Base-by-base conservation (phyloP, 257 asterid species). In the Solanum gandarillasii region DNA sequence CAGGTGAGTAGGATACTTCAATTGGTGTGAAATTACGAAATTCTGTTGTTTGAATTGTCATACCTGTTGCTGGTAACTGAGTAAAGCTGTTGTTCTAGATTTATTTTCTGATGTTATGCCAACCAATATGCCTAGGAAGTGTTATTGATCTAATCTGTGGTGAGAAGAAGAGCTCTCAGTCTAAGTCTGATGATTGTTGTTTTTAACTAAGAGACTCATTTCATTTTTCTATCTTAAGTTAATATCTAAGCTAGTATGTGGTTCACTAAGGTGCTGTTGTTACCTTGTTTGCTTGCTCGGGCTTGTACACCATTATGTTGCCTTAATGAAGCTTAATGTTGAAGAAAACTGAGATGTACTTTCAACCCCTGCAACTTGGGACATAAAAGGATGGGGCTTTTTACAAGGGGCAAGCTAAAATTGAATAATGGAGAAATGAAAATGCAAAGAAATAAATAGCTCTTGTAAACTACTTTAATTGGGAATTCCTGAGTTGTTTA, bases 1-100 rank as follows among this genome's bases (percentile, higher is more conserved):
- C 98, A 86, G 99, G 99, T 96, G 87, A 23, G 86, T 7, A 58
- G 79, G 72, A 85, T 71, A 36, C 86, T 55, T 16, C 34, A 12
- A 78, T 83, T 87, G 81, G 58, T 13, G 4, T 25, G 14, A 8
- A 13, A 41, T 78, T 76, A 39, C 20, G 32, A 38, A 75, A 76
- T 23, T 38, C 6, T 78, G 23, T 39, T 39, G 84, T n/a, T 25
- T 39, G 62, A 78, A 78, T n/a, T 75, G 32, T n/a, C n/a, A n/a
- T n/a, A n/a, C n/a, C n/a, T n/a, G n/a, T 21, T 75, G 83, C 12
- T 75, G 83, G 83, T 36, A 75, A 75, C 16, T 76, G 21, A n/a
- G 3, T 76, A 58, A 38, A 10, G 6, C 29, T 76, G n/a, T 39
- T 76, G 35, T 13, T 39, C 83, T n/a, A 7, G 60, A 39, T 76